Percentiles rank a stretch among this genome's conserved stretches.
Evolutionary conservation across 2,329 filamentous ascomycete genomes (phyloP).

Genomic region (Hypoxylon sp.): DNA sequence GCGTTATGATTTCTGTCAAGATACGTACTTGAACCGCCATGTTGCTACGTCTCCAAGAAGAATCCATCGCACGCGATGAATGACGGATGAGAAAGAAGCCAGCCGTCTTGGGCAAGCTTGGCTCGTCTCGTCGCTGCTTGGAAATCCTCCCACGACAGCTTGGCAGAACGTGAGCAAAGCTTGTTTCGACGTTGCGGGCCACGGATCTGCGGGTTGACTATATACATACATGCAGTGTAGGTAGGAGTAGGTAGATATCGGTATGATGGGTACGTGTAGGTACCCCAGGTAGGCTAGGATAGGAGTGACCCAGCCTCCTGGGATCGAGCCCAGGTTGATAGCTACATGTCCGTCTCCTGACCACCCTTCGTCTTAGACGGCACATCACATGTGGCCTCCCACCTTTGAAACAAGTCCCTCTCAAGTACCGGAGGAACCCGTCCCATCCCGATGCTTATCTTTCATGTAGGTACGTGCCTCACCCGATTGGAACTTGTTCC

Average conservation of each 20-base stretch:
- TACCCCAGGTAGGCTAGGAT: too few relatives aligned
- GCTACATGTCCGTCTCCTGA: neutral
- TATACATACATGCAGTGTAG: too few relatives aligned
- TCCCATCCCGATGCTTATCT: slow-evolving; percentile 16
- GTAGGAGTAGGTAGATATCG: too few relatives aligned
- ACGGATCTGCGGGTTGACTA: neutral
- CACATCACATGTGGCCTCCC: neutral
- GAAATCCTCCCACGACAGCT: slow-evolving; percentile 23
- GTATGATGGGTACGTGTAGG: too few relatives aligned
- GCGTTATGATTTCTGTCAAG: neutral
- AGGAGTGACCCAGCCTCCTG: too few relatives aligned
- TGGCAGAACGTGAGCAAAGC: slow-evolving; percentile 25
- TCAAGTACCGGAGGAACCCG: slow-evolving; percentile 2
- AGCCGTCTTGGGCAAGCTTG: slow-evolving; percentile 21
- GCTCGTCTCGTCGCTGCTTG: slow-evolving; percentile 16
- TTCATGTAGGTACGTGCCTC: slow-evolving; percentile 1
- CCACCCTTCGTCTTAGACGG: neutral
- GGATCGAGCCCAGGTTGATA: too few relatives aligned
- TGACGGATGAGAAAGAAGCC: slow-evolving; percentile 1
- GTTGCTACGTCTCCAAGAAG: too few relatives aligned
- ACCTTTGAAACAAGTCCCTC: neutral
- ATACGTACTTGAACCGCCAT: too few relatives aligned
- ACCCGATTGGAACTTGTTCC: slow-evolving; percentile 22
- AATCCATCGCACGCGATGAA: neutral
- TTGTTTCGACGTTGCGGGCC: slow-evolving; percentile 29